Percentiles rank a stretch among this genome's conserved stretches.
phyloP scores from a whole-genome alignment of 139 green algal genomes.

The Diplosphaera chodatii region DNA sequence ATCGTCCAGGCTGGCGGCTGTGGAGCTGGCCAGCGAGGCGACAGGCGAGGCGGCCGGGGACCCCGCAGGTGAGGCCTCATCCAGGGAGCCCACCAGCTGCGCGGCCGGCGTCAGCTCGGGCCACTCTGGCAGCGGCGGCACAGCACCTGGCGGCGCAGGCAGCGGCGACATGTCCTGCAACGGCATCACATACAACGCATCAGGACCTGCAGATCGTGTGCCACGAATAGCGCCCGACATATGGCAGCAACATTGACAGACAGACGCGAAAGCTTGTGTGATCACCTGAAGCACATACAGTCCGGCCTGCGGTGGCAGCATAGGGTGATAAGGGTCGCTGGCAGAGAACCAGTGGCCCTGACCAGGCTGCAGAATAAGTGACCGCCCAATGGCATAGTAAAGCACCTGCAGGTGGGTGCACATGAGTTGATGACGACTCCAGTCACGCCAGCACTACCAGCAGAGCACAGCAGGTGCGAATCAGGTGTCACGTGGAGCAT shows the following conservation, averaged over 20 bases:
- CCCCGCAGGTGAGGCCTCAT: not conserved
- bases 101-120: not conserved
- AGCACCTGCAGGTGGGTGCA: conserved; percentile 46
- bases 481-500: too few relatives aligned
- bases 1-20: not conserved
- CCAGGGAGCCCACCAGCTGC: not conserved
- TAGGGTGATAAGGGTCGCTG: conserved; percentile 47
- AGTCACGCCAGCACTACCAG: too few relatives aligned
- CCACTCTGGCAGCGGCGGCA: not conserved
- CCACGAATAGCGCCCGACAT: too few relatives aligned
- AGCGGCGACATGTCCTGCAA: conserved; percentile 16
- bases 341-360: conserved; percentile 35
- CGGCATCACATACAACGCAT: too few relatives aligned
- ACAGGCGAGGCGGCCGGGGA: not conserved
- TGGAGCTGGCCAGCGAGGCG: not conserved
- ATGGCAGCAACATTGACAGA: too few relatives aligned
- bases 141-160: not conserved
- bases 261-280: too few relatives aligned
- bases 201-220: too few relatives aligned
- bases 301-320: conserved; percentile 71
- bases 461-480: too few relatives aligned
- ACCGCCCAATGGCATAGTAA: conserved; percentile 83
- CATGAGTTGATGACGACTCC: too few relatives aligned
- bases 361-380: conserved; percentile 85
- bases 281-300: conserved; percentile 56